phyloP scores from a whole-genome alignment of 306 rosid species.

The Vigna reflexopilosa region DNA sequence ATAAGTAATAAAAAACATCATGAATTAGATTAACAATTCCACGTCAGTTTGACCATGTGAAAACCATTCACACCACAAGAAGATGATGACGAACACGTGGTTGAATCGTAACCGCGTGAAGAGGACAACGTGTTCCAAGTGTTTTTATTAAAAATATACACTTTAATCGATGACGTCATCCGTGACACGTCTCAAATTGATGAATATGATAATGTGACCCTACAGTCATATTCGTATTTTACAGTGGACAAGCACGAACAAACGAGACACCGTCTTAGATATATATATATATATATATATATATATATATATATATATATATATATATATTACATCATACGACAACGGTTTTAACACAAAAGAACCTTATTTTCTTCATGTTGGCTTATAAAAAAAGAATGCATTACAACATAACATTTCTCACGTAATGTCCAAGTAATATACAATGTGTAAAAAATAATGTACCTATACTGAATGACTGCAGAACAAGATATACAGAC shows the following conservation, averaged over 20 bases:
- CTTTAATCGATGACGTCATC: background rate
- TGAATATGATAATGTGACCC: background rate
- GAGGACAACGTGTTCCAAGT: conserved; percentile 13
- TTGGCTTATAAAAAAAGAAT: background rate
- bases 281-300: no score
- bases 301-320: no score
- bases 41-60: background rate
- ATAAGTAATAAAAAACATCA: background rate
- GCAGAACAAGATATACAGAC: background rate
- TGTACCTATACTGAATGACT: background rate
- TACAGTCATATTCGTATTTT: background rate
- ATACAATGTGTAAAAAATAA: background rate
- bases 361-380: background rate
- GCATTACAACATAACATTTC: background rate
- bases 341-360: background rate
- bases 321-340: no score
- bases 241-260: background rate
- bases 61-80: conserved; percentile 8
- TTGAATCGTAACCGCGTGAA: background rate
- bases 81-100: conserved; percentile 12
- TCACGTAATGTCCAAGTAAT: background rate
- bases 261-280: background rate
- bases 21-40: background rate
- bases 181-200: background rate
- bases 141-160: background rate